Evolutionary conservation across 495 filamentous ascomycete species (phyloP).

Genomic region (Xylaria longipes): DNA sequence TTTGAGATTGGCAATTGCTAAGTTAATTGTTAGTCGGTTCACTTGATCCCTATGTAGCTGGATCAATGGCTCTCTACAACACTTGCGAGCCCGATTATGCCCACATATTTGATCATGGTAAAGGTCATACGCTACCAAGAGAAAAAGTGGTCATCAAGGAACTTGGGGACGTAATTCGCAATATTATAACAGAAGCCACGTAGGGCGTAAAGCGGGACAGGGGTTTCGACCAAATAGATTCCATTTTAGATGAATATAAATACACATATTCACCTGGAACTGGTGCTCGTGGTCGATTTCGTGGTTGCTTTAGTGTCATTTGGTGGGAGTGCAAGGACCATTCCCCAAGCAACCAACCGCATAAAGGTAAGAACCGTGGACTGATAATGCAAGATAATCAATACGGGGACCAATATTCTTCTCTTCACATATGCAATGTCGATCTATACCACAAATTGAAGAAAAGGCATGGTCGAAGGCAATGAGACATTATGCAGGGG

Average conservation of each 20-base stretch:
- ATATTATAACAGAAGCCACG: conserved; percentile 41
- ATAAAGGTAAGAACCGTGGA: background rate
- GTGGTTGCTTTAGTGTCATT: background rate
- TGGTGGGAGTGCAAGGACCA: background rate
- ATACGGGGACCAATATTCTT: background rate
- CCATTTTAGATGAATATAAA: conserved; percentile 12
- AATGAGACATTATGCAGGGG: conserved; percentile 1
- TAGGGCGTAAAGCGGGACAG: background rate
- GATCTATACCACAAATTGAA: conserved; percentile 1
- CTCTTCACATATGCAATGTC: background rate
- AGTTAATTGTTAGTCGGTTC: conserved; percentile 53
- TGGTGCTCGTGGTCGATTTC: background rate
- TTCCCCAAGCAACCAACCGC: background rate
- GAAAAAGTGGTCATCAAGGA: conserved; percentile 58
- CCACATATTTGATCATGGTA: conserved; percentile 64
- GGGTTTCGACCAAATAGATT: background rate
- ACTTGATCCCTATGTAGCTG: conserved; percentile 62
- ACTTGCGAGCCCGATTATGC: conserved; percentile 63
- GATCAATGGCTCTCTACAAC: conserved; percentile 64
- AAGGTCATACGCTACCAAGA: conserved; percentile 62
- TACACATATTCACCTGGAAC: background rate
- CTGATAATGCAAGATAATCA: background rate
- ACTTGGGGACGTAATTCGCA: conserved; percentile 53
- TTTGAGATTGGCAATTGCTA: conserved; percentile 22
- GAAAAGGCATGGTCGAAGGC: background rate